phyloP scores from a whole-genome alignment of 2,329 filamentous ascomycete species.

The Talaromyces rugulosus region DNA sequence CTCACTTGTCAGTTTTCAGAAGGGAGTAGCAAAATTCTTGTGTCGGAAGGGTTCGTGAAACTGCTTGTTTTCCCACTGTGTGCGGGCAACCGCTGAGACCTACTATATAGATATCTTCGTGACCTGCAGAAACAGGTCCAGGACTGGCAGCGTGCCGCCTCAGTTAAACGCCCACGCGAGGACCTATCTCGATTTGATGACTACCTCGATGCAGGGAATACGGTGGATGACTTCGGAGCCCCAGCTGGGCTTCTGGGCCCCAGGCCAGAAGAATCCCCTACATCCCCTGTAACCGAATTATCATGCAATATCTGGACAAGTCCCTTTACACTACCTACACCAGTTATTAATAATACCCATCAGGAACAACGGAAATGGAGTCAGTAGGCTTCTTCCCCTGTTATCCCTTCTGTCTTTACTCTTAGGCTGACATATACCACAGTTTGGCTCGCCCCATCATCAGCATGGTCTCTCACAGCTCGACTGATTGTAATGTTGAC shows the following conservation, averaged over 20 bases:
- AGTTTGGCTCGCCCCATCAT: conserved; percentile 22
- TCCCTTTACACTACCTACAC: conserved; percentile 17
- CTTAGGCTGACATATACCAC: neutral
- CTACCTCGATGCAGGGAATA: neutral
- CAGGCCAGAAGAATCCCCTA: neutral
- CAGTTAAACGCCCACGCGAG: neutral
- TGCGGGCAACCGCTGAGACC: neutral
- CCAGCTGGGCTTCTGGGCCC: neutral
- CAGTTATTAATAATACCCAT: conserved; percentile 16
- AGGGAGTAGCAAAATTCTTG: neutral
- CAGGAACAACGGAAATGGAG: conserved; percentile 12
- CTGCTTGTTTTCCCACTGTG: neutral
- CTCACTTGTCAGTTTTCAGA: neutral
- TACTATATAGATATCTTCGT: neutral
- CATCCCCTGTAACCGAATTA: conserved; percentile 4
- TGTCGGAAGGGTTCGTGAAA: neutral
- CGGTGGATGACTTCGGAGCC: neutral
- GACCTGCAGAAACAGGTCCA: neutral
- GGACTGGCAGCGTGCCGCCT: neutral
- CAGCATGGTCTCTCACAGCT: conserved; percentile 22
- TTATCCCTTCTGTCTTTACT: neutral
- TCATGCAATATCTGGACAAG: conserved; percentile 19
- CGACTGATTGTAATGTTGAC: conserved; percentile 22
- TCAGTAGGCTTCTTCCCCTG: neutral
- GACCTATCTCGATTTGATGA: neutral